phyloP scores from a whole-genome alignment of 306 rosid genomes.

The Prunus padus region DNA sequence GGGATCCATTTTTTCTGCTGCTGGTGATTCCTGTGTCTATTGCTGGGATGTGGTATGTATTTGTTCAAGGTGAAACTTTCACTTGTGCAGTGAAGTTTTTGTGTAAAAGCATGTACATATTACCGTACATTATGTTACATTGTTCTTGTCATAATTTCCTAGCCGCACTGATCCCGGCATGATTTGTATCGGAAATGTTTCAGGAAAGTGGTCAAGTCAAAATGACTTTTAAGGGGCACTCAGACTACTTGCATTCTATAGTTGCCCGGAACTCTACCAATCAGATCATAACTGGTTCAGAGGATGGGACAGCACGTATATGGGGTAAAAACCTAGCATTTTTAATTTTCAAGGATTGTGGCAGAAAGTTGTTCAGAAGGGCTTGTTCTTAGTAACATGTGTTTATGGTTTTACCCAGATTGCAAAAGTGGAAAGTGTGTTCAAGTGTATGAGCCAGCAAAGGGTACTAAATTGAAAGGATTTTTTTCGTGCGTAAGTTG shows the following conservation, averaged over 20 bases:
- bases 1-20: slow-evolving; percentile 85
- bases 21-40: slow-evolving; percentile 92
- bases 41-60: slow-evolving; percentile 99
- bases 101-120: neutral
- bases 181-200: slow-evolving; percentile 28
- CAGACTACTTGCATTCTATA: slow-evolving; percentile 81
- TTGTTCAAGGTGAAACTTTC: slow-evolving; percentile 45
- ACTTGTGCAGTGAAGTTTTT: neutral
- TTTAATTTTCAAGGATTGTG: slow-evolving; percentile 5
- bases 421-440: slow-evolving; percentile 84
- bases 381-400: slow-evolving; percentile 27
- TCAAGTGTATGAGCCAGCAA: slow-evolving; percentile 60
- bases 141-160: slow-evolving; percentile 11
- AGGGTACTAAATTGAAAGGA: slow-evolving; percentile 58
- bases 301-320: slow-evolving; percentile 83
- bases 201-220: slow-evolving; percentile 79
- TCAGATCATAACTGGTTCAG: slow-evolving; percentile 96
- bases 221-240: slow-evolving; percentile 79
- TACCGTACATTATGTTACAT: neutral
- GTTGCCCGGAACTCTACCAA: slow-evolving; percentile 75
- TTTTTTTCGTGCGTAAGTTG: slow-evolving; percentile 59
- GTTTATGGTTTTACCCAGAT: slow-evolving; percentile 47
- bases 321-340: slow-evolving; percentile 64
- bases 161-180: slow-evolving; percentile 14
- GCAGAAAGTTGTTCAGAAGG: neutral